Conservation (phyloP, 768 basidiomycete species). For the Tylopilus intermedius region DNA sequence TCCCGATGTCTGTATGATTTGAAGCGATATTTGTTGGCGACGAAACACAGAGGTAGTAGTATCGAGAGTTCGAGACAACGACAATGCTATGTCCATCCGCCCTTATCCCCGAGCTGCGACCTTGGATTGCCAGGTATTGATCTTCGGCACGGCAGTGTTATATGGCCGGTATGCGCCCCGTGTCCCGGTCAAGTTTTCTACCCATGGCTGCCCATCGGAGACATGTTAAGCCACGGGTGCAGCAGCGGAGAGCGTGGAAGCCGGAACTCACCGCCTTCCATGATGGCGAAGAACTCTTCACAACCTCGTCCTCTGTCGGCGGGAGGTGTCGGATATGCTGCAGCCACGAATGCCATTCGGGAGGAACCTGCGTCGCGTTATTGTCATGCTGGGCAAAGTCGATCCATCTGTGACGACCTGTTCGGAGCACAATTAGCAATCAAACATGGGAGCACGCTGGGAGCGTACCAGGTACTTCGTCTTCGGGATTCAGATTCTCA, state of each 20-base stretch:
- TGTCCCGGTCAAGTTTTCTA: conserved; percentile 90
- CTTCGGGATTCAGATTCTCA: conserved; percentile 82
- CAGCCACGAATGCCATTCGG: conserved; percentile 98
- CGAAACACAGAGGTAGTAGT: not conserved
- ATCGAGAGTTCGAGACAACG: not conserved
- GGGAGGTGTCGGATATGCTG: conserved; percentile 82
- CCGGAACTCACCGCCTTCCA: conserved; percentile 77
- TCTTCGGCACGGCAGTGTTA: conserved; percentile 80
- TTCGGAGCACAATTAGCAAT: not conserved
- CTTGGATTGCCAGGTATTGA: conserved; percentile 80
- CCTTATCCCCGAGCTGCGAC: conserved; percentile 43
- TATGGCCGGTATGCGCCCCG: conserved; percentile 87
- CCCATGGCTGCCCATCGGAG: conserved; percentile 53
- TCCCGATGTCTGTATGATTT: not conserved
- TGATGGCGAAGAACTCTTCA: conserved; percentile 63
- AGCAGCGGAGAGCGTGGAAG: not conserved
- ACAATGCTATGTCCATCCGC: not conserved
- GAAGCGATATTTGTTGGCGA: not conserved
- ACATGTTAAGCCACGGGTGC: not conserved
- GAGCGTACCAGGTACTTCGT: conserved; percentile 79
- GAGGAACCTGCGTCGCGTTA: conserved; percentile 90
- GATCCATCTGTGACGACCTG: conserved; percentile 95
- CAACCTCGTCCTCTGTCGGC: conserved; percentile 67
- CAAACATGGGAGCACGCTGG: not conserved
- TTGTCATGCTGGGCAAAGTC: conserved; percentile 88